Conservation (phyloP, 192 early-diverging fungal species). For the Lobosporangium transversale region DNA sequence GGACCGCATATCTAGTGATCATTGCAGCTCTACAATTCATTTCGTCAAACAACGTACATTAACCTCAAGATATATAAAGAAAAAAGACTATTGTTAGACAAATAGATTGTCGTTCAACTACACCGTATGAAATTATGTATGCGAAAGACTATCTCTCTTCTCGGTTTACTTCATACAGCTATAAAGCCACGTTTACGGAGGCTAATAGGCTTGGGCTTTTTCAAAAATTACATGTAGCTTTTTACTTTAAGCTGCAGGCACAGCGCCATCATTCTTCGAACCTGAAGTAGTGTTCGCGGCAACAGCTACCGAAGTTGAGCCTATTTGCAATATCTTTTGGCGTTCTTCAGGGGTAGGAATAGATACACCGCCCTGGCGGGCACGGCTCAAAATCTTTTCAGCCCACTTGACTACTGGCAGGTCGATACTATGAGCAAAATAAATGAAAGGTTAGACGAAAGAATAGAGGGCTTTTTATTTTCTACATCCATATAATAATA, state of each 20-base stretch:
- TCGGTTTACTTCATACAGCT: too few relatives aligned
- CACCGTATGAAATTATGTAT: too few relatives aligned
- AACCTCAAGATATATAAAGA: too few relatives aligned
- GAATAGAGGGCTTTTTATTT: neutral
- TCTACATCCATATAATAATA: neutral
- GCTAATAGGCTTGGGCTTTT: too few relatives aligned
- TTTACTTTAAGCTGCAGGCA: neutral
- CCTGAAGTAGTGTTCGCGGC: constrained; percentile 2
- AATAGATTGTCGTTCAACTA: too few relatives aligned
- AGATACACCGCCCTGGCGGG: constrained; percentile 63
- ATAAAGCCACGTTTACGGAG: too few relatives aligned
- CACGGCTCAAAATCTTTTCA: constrained; percentile 72
- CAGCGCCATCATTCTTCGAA: constrained; percentile 3
- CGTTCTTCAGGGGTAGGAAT: constrained; percentile 35
- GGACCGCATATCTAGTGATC: too few relatives aligned
- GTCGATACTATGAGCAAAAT: constrained; percentile 64
- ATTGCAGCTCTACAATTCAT: too few relatives aligned
- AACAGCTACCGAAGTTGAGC: neutral
- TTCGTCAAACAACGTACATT: too few relatives aligned
- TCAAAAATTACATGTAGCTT: too few relatives aligned
- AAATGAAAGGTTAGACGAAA: neutral
- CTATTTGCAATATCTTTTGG: constrained; percentile 21
- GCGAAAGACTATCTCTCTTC: too few relatives aligned
- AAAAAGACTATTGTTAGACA: too few relatives aligned
- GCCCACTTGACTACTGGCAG: constrained; percentile 95